phyloP scores from a whole-genome alignment of 2,329 filamentous ascomycete species.

The Cytospora piceicola region DNA sequence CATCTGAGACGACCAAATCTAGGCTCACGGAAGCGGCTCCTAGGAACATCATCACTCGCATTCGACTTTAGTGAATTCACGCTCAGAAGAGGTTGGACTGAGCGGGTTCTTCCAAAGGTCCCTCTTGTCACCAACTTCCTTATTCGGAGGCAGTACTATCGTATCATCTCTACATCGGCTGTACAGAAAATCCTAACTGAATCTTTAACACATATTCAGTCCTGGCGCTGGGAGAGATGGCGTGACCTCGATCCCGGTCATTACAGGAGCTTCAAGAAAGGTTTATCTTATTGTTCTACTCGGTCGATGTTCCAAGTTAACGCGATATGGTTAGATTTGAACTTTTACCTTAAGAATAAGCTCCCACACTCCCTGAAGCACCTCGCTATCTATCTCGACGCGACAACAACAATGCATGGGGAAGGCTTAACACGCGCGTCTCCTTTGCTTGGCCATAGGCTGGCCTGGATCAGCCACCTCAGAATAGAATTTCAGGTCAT shows the following conservation, averaged over 20 bases:
- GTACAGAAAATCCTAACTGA: background rate
- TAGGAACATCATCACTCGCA: background rate
- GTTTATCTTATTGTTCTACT: background rate
- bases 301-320: background rate
- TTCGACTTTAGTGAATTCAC: background rate
- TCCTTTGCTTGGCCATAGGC: background rate
- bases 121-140: background rate
- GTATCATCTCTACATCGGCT: background rate
- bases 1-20: background rate
- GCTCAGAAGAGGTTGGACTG: background rate
- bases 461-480: background rate
- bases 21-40: background rate
- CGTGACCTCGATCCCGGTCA: background rate
- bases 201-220: background rate
- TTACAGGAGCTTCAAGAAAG: background rate
- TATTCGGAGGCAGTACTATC: background rate
- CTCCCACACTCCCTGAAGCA: background rate
- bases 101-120: background rate
- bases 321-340: background rate
- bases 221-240: slow-evolving; percentile 1
- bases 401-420: background rate
- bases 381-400: background rate
- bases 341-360: background rate
- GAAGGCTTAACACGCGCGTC: background rate
- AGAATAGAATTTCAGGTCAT: background rate